These are phyloP conservation scores for Pilasporangium apinafurcum DNA, from an alignment of 352 stramenopile genomes.

Conservation along the genomic window DNA sequence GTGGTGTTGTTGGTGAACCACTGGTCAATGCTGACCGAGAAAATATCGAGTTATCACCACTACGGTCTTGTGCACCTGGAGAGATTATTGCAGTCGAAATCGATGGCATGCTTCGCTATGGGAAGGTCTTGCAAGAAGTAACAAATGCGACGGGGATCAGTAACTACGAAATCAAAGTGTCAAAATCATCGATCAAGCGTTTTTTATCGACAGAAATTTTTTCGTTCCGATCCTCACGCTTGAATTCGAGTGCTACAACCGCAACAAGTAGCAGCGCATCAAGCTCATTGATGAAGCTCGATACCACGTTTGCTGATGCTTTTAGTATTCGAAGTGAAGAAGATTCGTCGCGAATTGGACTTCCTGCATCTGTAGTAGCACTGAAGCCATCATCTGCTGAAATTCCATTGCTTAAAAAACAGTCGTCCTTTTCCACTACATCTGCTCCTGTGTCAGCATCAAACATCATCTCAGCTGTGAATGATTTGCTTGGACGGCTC, in stretches of 20 bases:
- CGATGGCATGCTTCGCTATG: slow-evolving; percentile 46
- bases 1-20: slow-evolving; percentile 44
- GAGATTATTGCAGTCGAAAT: slow-evolving; percentile 63
- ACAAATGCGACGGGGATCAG: slow-evolving; percentile 25
- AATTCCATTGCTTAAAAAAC: too few relatives aligned
- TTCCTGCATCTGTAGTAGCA: slow-evolving; percentile 2
- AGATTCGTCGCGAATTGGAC: too few relatives aligned
- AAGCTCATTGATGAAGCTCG: too few relatives aligned
- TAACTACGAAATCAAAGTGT: slow-evolving; percentile 58
- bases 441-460: slow-evolving; percentile 15
- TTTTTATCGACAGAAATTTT: slow-evolving; percentile 56
- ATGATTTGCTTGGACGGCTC: slow-evolving; percentile 60
- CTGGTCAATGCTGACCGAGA: slow-evolving; percentile 37
- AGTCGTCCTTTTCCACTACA: not conserved
- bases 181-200: slow-evolving; percentile 26
- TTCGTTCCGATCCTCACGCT: slow-evolving; percentile 58
- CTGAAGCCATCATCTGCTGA: too few relatives aligned
- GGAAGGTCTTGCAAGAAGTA: slow-evolving; percentile 45
- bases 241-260: not conserved
- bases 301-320: not conserved
- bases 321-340: not conserved
- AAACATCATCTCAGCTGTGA: slow-evolving; percentile 69
- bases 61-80: slow-evolving; percentile 59
- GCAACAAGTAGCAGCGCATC: too few relatives aligned
- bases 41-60: slow-evolving; percentile 47